phyloP scores from a whole-genome alignment of 306 rosid species.

The Ormosia emarginata region DNA sequence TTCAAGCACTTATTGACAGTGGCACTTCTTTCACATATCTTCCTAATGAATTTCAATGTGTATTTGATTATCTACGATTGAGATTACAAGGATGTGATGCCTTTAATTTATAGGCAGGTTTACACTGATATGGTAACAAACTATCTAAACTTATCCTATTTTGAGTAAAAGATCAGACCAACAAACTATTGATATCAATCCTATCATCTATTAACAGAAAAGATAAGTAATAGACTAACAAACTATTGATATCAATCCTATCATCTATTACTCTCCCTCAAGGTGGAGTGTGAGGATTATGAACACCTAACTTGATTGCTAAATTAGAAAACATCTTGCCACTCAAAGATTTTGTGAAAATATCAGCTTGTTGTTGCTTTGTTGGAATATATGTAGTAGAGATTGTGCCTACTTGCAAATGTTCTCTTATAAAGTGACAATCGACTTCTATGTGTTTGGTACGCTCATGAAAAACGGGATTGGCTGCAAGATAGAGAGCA shows the following conservation, averaged over 20 bases:
- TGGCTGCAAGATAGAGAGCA: not conserved
- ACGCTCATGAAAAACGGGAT: not conserved
- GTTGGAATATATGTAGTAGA: not conserved
- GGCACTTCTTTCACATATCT: conserved; percentile 61
- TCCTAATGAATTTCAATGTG: too few species aligned
- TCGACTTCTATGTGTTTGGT: not conserved
- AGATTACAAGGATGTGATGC: too few species aligned
- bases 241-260: too few species aligned
- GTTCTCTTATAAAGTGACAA: not conserved
- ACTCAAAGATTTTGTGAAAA: not conserved
- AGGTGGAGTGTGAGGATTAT: not conserved
- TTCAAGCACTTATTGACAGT: conserved; percentile 48
- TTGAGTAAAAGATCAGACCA: too few species aligned
- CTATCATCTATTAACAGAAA: too few species aligned
- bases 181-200: too few species aligned
- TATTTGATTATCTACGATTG: too few species aligned
- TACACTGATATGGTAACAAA: too few species aligned
- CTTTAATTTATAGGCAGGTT: too few species aligned
- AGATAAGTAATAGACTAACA: too few species aligned
- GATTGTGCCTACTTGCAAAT: not conserved
- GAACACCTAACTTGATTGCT: not conserved
- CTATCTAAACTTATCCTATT: too few species aligned
- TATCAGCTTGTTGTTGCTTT: not conserved
- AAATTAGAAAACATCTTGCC: not conserved
- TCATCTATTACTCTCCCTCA: not conserved